Conservation (phyloP, 1,284 basidiomycete genomes). For the Exobasidium cylindrosporum region DNA sequence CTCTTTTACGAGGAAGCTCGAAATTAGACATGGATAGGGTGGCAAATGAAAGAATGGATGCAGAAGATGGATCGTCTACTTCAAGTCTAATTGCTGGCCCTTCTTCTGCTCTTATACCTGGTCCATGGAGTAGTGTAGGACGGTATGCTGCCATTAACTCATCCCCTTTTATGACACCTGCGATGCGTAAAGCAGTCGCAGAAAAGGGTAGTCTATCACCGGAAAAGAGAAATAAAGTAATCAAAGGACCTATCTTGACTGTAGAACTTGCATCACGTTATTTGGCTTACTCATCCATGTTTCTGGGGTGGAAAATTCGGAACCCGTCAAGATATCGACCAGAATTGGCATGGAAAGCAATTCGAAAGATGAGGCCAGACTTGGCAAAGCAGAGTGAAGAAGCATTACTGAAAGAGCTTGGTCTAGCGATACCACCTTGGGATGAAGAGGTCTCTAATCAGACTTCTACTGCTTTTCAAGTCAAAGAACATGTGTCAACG, state of each 20-base stretch:
- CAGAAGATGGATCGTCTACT: not conserved
- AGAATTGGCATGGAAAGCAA: conserved; percentile 6
- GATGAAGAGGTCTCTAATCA: not conserved
- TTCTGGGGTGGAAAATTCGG: conserved; percentile 11
- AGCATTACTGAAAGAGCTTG: conserved; percentile 10
- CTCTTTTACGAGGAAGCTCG: not conserved
- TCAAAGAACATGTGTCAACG: not conserved
- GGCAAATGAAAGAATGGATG: not conserved
- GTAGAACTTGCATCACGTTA: conserved; percentile 14
- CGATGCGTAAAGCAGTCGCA: conserved; percentile 7
- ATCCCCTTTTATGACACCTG: conserved; percentile 8
- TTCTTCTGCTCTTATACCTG: not conserved
- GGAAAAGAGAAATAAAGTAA: not conserved
- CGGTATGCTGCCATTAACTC: not conserved
- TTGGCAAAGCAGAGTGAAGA: conserved; percentile 9
- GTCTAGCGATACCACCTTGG: conserved; percentile 5
- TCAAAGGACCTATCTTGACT: not conserved
- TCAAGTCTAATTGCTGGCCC: not conserved
- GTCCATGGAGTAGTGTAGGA: not conserved
- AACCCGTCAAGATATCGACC: not conserved
- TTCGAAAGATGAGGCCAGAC: conserved; percentile 10
- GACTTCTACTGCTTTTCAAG: not conserved
- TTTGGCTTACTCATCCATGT: conserved; percentile 12
- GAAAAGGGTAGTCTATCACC: not conserved
- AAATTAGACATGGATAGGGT: not conserved